These are phyloP conservation scores for Boletus subparvulus DNA, from an alignment of 768 basidiomycete genomes.

Conservation along the genomic window DNA sequence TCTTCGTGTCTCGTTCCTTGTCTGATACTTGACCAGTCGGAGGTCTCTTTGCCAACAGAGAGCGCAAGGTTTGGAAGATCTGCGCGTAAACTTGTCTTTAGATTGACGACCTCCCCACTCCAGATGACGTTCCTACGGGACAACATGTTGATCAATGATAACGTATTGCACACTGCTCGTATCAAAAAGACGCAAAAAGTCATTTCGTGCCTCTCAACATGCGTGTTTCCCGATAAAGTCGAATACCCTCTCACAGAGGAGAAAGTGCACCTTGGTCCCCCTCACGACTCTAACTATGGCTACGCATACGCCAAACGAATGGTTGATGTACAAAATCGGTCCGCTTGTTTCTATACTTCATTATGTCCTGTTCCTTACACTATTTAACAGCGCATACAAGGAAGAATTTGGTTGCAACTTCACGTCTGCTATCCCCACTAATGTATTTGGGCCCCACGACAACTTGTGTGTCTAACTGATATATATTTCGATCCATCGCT, in stretches of 20 bases:
- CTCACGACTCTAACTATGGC: constrained; percentile 94
- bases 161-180: constrained; percentile 78
- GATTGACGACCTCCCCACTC: neutral
- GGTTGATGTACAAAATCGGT: constrained; percentile 97
- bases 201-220: constrained; percentile 95
- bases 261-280: constrained; percentile 90
- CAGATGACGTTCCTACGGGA: constrained; percentile 91
- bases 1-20: neutral
- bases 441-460: constrained; percentile 93
- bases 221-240: constrained; percentile 96
- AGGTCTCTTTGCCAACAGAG: constrained; percentile 95
- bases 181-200: constrained; percentile 68
- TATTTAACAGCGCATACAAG: constrained; percentile 75
- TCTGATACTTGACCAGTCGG: constrained; percentile 58
- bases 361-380: neutral
- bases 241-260: constrained; percentile 89
- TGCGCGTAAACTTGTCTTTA: neutral
- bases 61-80: constrained; percentile 64
- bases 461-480: constrained; percentile 64
- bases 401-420: constrained; percentile 94
- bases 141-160: constrained; percentile 94
- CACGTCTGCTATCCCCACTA: constrained; percentile 95
- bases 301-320: constrained; percentile 95
- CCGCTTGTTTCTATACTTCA: constrained; percentile 22
- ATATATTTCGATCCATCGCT: neutral